phyloP scores from a whole-genome alignment of 2,329 filamentous ascomycete species.

The Fusarium hainanense region DNA sequence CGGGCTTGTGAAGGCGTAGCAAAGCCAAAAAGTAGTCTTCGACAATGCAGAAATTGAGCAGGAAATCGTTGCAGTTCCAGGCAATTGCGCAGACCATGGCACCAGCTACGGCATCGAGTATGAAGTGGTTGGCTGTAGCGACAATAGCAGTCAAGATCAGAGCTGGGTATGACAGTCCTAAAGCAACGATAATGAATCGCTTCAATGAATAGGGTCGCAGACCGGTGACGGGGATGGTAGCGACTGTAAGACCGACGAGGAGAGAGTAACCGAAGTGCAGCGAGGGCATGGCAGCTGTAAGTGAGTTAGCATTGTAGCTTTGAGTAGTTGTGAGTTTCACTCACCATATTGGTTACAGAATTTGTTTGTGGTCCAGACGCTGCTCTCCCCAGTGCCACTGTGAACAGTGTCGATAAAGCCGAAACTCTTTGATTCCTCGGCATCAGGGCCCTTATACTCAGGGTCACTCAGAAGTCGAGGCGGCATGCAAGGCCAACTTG shows the following conservation, averaged over 20 bases:
- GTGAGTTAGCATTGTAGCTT: constrained; percentile 14
- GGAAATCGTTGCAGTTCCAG: constrained; percentile 65
- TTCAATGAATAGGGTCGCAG: constrained; percentile 63
- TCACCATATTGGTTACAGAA: constrained; percentile 81
- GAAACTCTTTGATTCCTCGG: constrained; percentile 68
- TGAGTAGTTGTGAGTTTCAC: constrained; percentile 54
- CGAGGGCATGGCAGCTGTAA: constrained; percentile 76
- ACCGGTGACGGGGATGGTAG: constrained; percentile 70
- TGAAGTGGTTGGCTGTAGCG: constrained; percentile 78
- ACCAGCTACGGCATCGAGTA: constrained; percentile 77
- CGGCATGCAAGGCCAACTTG: constrained; percentile 73
- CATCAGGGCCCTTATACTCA: constrained; percentile 64
- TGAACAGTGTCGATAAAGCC: constrained; percentile 73
- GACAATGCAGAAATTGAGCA: constrained; percentile 72
- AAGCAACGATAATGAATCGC: constrained; percentile 56
- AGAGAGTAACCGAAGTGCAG: constrained; percentile 81
- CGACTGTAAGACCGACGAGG: constrained; percentile 76
- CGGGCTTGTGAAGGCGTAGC: constrained; percentile 73
- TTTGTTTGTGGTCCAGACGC: constrained; percentile 67
- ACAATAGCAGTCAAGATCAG: constrained; percentile 75
- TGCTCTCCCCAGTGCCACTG: constrained; percentile 62
- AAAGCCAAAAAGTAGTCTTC: constrained; percentile 76
- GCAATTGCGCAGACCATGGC: constrained; percentile 72
- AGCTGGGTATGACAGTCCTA: constrained; percentile 72
- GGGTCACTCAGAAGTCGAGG: constrained; percentile 69